These are phyloP conservation scores for Rhizopus arrhizus DNA, from an alignment of 371 early-diverging fungal genomes.

Conservation along the genomic window DNA sequence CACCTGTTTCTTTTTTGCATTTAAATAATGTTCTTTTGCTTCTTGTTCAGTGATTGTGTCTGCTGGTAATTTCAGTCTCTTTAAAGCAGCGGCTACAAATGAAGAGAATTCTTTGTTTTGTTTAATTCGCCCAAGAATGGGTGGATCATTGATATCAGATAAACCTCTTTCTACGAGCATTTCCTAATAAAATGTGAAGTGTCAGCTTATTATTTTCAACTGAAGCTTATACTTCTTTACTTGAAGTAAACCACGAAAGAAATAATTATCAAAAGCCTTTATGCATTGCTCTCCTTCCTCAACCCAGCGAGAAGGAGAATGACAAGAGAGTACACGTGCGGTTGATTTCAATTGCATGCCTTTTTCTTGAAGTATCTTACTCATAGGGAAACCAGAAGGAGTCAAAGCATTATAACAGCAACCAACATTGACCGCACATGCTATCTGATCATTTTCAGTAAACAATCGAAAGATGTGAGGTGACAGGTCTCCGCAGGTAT, in stretches of 20 bases:
- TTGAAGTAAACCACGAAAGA: constrained; percentile 73
- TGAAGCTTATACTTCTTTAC: constrained; percentile 17
- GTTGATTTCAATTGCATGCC: constrained; percentile 55
- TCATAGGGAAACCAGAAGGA: constrained; percentile 72
- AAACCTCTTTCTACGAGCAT: constrained; percentile 59
- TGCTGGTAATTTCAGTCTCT: constrained; percentile 45
- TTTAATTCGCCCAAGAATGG: constrained; percentile 64
- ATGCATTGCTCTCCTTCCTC: constrained; percentile 55
- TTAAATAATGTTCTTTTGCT: constrained; percentile 43
- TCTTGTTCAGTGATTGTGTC: constrained; percentile 49
- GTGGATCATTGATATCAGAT: constrained; percentile 50
- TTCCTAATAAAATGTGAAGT: constrained; percentile 26
- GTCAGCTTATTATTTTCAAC: neutral
- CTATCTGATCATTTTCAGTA: constrained; percentile 60
- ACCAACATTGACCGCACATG: constrained; percentile 75
- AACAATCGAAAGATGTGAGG: constrained; percentile 75
- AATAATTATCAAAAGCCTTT: constrained; percentile 71
- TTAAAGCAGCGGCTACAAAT: constrained; percentile 45
- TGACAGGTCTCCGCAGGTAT: constrained; percentile 86
- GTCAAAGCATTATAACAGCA: constrained; percentile 86
- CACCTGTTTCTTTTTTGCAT: constrained; percentile 33
- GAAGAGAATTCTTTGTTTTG: constrained; percentile 52
- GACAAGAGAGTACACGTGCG: constrained; percentile 83
- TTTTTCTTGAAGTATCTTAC: constrained; percentile 28
- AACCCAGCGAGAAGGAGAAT: constrained; percentile 80